These are phyloP conservation scores for Penicillium sp. DNA, from an alignment of 2,329 filamentous ascomycete species.

Conservation along the genomic window DNA sequence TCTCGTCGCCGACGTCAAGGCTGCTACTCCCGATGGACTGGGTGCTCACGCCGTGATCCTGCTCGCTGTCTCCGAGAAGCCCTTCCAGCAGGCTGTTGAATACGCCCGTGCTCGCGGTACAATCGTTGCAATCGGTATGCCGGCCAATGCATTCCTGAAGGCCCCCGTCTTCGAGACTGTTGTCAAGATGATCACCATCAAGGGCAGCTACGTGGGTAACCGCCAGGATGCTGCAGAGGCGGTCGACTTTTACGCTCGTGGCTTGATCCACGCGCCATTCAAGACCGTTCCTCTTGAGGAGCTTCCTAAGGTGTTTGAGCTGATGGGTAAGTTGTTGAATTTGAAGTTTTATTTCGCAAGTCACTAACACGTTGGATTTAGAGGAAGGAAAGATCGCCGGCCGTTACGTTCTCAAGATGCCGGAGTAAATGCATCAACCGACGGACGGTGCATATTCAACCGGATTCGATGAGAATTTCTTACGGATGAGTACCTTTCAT, in stretches of 20 bases:
- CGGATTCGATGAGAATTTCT: background rate
- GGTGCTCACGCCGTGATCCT: slow-evolving; percentile 88
- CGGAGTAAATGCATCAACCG: slow-evolving; percentile 35
- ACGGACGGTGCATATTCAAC: background rate
- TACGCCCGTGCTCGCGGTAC: slow-evolving; percentile 84
- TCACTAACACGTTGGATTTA: slow-evolving; percentile 31
- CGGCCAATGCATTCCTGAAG: slow-evolving; percentile 76
- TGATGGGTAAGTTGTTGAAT: slow-evolving; percentile 60
- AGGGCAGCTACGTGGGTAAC: slow-evolving; percentile 93
- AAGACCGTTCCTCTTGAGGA: slow-evolving; percentile 83
- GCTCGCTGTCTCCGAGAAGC: slow-evolving; percentile 85
- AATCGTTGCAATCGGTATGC: slow-evolving; percentile 88
- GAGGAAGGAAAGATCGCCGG: slow-evolving; percentile 51
- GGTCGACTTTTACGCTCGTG: slow-evolving; percentile 84
- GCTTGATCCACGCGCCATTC: slow-evolving; percentile 84
- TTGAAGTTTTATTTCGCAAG: background rate
- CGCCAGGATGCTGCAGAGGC: slow-evolving; percentile 86
- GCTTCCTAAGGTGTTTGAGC: slow-evolving; percentile 77
- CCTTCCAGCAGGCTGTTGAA: slow-evolving; percentile 90
- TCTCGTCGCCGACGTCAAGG: slow-evolving; percentile 83
- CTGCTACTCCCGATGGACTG: slow-evolving; percentile 76
- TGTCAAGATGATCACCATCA: slow-evolving; percentile 87
- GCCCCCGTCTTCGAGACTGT: slow-evolving; percentile 91
- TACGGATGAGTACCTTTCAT: background rate
- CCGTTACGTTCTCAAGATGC: slow-evolving; percentile 54